Conservation (phyloP, 129 eudicot genomes). For the Flaveria ramosissima region DNA sequence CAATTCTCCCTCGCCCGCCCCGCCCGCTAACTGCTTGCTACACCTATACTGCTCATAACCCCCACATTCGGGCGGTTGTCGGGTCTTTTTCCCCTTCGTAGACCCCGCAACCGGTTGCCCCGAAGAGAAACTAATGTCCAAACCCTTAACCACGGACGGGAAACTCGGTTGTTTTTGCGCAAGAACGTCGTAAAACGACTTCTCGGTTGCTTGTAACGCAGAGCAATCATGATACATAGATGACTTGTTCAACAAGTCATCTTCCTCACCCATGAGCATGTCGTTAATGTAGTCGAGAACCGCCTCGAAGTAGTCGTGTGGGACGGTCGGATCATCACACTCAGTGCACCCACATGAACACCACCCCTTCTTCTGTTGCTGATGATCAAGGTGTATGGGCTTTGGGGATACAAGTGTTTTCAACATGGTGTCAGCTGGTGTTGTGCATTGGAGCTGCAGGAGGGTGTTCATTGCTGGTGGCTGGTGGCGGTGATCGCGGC, state of each 20-base stretch:
- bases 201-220: conserved; percentile 68
- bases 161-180: conserved; percentile 30
- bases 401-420: conserved; percentile 27
- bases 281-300: conserved; percentile 47
- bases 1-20: conserved; percentile 32
- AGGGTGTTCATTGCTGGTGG: conserved; percentile 36
- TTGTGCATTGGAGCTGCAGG: conserved; percentile 32
- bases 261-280: conserved; percentile 72
- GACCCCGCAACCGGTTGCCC: background rate
- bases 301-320: conserved; percentile 41
- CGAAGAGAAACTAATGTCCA: conserved; percentile 20
- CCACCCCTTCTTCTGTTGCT: conserved; percentile 20
- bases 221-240: conserved; percentile 60
- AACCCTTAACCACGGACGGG: conserved; percentile 23
- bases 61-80: conserved; percentile 31
- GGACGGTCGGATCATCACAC: conserved; percentile 27
- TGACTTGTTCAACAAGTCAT: conserved; percentile 51
- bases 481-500: background rate
- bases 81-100: conserved; percentile 42
- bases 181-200: conserved; percentile 52
- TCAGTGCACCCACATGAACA: conserved; percentile 39
- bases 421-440: conserved; percentile 19
- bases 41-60: conserved; percentile 18
- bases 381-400: background rate
- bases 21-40: conserved; percentile 46